Evolutionary conservation across 2,329 filamentous ascomycete species (phyloP).

Genomic region (Hirsutella rhossiliensis): DNA sequence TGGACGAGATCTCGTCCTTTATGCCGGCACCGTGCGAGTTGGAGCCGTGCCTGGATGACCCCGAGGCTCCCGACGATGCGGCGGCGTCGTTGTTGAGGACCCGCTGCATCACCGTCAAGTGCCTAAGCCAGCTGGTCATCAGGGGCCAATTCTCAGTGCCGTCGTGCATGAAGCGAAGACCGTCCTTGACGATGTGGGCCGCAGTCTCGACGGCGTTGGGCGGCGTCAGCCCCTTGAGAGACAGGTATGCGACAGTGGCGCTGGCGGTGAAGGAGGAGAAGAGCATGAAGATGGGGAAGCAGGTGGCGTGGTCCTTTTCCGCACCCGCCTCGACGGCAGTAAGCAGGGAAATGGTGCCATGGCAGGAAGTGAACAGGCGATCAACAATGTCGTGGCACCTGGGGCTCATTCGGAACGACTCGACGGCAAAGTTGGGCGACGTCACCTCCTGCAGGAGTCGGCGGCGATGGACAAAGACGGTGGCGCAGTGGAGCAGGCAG

Average conservation of each 20-base stretch:
- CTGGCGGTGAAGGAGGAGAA: constrained; percentile 50
- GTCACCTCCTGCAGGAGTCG: constrained; percentile 46
- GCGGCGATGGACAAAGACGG: constrained; percentile 48
- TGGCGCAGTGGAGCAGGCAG: constrained; percentile 47
- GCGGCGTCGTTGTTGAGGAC: constrained; percentile 42
- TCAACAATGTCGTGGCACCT: constrained; percentile 42
- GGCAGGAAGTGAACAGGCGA: constrained; percentile 44
- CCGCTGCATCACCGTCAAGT: constrained; percentile 49
- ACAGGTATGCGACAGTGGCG: constrained; percentile 48
- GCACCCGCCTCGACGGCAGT: constrained; percentile 41
- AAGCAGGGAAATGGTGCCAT: constrained; percentile 44
- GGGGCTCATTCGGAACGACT: constrained; percentile 38
- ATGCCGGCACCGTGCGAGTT: constrained; percentile 17
- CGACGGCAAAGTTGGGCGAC: constrained; percentile 36
- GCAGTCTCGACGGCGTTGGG: constrained; percentile 44
- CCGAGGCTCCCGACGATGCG: constrained; percentile 14
- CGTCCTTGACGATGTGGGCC: constrained; percentile 43
- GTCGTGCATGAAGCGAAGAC: constrained; percentile 45
- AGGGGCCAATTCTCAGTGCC: constrained; percentile 48
- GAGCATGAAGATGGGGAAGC: constrained; percentile 51
- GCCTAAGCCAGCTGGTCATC: constrained; percentile 46
- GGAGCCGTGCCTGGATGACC: constrained; percentile 21
- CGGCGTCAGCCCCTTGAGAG: constrained; percentile 48
- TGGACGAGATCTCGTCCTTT: constrained; percentile 44
- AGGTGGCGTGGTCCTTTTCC: constrained; percentile 46